Percentiles rank a stretch among this genome's conserved stretches.
Conservation (phyloP, 495 filamentous ascomycete genomes). For the Staphylotrichum tortipilum region DNA sequence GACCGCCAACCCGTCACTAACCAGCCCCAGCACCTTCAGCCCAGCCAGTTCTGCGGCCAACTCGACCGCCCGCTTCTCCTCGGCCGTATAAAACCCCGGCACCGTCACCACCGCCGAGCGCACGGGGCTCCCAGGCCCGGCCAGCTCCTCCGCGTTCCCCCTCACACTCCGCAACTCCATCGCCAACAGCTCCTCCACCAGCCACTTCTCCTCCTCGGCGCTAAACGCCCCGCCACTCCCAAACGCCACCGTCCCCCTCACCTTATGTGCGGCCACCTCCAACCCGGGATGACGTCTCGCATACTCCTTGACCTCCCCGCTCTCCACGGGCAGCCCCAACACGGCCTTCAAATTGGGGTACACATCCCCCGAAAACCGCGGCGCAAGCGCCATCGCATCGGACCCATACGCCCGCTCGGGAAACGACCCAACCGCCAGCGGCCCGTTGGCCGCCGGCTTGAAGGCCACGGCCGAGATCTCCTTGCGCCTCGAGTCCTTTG, state of each 20-base stretch:
- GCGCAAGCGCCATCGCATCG: conserved; percentile 79
- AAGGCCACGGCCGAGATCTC: conserved; percentile 87
- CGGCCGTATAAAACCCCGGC: conserved; percentile 80
- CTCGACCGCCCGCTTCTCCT: conserved; percentile 77
- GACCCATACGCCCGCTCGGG: conserved; percentile 88
- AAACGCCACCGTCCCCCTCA: conserved; percentile 65
- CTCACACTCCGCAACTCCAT: conserved; percentile 92
- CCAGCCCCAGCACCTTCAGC: conserved; percentile 69
- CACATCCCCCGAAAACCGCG: conserved; percentile 83
- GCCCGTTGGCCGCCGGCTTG: conserved; percentile 61
- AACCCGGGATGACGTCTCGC: conserved; percentile 62
- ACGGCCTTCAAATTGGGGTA: conserved; percentile 88
- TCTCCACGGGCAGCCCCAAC: conserved; percentile 59
- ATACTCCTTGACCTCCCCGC: conserved; percentile 59
- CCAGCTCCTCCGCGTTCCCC: conserved; percentile 75
- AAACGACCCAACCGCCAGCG: conserved; percentile 50
- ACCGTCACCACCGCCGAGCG: conserved; percentile 82
- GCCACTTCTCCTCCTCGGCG: conserved; percentile 59
- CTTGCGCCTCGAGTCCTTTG: conserved; percentile 97
- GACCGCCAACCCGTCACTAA: conserved; percentile 88
- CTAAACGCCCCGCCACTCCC: conserved; percentile 61
- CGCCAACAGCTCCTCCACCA: conserved; percentile 87
- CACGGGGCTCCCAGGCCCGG: conserved; percentile 66
- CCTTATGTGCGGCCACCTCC: conserved; percentile 44
- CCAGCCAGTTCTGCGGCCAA: conserved; percentile 81